Base-by-base conservation (phyloP, 805 yeast species). In the Wickerhamomyces subpelliculosus region DNA sequence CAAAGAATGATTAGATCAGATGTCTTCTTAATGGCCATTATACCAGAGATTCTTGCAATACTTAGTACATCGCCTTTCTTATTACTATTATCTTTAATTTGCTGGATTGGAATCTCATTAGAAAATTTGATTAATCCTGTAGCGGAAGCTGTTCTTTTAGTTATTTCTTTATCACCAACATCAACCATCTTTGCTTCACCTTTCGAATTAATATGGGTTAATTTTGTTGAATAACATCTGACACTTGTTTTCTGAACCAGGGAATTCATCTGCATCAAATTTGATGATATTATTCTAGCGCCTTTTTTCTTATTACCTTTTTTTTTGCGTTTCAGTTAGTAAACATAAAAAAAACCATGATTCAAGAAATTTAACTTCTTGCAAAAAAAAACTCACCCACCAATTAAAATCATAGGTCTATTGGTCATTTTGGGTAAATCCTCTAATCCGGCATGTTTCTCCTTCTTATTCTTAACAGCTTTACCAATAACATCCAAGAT, bases 321-420 rank as follows among this genome's bases (percentile, higher is more conserved):
- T 25, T 25, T 25, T 7, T 3, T 13, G n/a, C n/a, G n/a, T n/a
- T n/a, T n/a, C n/a, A n/a, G n/a, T n/a, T n/a, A n/a, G n/a, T n/a
- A n/a, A n/a, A n/a, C n/a, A n/a, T n/a, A n/a, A n/a, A n/a, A n/a
- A n/a, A n/a, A n/a, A n/a, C n/a, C n/a, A n/a, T n/a, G n/a, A n/a
- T n/a, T n/a, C n/a, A n/a, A n/a, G n/a, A n/a, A n/a, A n/a, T n/a
- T 29, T 12, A 16, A 21, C 8, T 18, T 16, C 7, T n/a, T 16
- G 20, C 16, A 20, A 4, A 5, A 8, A 14, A 18, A 39, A 34
- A 45, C 49, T 55, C 49, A 73, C 56, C 79, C 79, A 45, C 79
- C 79, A 40, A 73, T 73, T 43, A 73, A 49, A 29, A 73, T 71
- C 79, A 73, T 73, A 8, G 79, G 78, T 39, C 79, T 51, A 49